These are phyloP conservation scores for Naematelia aurantialba DNA, from an alignment of 768 basidiomycete genomes.

Conservation along the genomic window DNA sequence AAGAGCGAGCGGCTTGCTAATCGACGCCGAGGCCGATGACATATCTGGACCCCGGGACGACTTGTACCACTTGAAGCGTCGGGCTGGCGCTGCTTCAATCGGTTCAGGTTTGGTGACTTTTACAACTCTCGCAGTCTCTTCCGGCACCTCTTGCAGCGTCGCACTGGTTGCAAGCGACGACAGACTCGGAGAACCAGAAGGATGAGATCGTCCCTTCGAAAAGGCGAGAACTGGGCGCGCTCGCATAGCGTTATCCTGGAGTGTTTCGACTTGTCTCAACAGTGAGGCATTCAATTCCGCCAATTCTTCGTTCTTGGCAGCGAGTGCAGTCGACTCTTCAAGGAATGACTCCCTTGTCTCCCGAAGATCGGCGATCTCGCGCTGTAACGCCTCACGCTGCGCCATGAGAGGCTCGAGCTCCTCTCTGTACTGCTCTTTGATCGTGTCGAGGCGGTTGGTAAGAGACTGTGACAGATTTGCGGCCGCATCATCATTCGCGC, in stretches of 20 bases:
- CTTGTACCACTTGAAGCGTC: slow-evolving; percentile 54
- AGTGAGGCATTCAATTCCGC: slow-evolving; percentile 82
- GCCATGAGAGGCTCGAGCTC: slow-evolving; percentile 80
- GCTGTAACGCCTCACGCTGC: slow-evolving; percentile 69
- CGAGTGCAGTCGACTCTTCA: slow-evolving; percentile 86
- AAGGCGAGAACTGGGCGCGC: slow-evolving; percentile 29
- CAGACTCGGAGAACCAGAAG: slow-evolving; percentile 42
- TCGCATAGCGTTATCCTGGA: slow-evolving; percentile 44
- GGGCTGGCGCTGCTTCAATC: slow-evolving; percentile 44
- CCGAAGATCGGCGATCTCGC: slow-evolving; percentile 82
- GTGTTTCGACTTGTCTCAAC: slow-evolving; percentile 66
- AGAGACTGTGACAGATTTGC: slow-evolving; percentile 61
- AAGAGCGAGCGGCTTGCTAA: slow-evolving; percentile 42
- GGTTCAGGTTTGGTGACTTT: slow-evolving; percentile 47
- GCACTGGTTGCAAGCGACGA: slow-evolving; percentile 42
- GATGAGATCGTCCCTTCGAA: slow-evolving; percentile 31
- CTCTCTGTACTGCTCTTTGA: slow-evolving; percentile 80
- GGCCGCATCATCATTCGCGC: slow-evolving; percentile 13
- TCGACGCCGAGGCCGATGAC: slow-evolving; percentile 38
- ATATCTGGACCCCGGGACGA: slow-evolving; percentile 48
- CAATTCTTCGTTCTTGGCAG: slow-evolving; percentile 86
- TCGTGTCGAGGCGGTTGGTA: slow-evolving; percentile 75
- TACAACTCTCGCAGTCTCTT: slow-evolving; percentile 50
- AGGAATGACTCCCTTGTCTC: slow-evolving; percentile 79
- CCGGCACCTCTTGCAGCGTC: slow-evolving; percentile 48